These are phyloP conservation scores for Polytrichum formosum DNA, from an alignment of 225 moss, liverwort and hornwort species.

Conservation along the genomic window DNA sequence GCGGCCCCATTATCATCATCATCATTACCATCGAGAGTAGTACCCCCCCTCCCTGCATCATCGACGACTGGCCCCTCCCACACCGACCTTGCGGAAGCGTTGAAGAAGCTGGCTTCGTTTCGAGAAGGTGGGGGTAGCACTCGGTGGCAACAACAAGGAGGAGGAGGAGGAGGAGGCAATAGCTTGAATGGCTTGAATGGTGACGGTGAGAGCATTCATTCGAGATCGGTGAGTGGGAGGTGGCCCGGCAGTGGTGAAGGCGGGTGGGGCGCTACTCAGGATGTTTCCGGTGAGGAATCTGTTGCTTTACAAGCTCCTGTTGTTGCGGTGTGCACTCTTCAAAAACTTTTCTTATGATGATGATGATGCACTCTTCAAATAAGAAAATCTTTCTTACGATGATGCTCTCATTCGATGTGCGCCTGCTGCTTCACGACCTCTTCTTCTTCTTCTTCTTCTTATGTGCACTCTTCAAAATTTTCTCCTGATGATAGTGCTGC, in stretches of 20 bases:
- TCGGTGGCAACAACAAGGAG: neutral
- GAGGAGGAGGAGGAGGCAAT: neutral
- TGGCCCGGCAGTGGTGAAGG: constrained; percentile 14
- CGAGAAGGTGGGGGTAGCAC: constrained; percentile 29
- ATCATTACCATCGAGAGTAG: constrained; percentile 18
- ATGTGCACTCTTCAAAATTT: too few species aligned
- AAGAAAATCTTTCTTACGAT: too few species aligned
- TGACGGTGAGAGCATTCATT: constrained; percentile 10
- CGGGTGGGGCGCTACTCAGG: constrained; percentile 13
- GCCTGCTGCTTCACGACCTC: too few species aligned
- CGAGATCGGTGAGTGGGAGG: constrained; percentile 25
- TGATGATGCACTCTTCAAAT: too few species aligned
- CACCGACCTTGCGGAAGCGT: constrained; percentile 25
- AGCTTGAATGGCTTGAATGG: too few species aligned
- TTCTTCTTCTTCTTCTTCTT: too few species aligned
- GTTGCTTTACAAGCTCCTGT: neutral
- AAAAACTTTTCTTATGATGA: too few species aligned
- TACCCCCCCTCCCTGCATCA: constrained; percentile 1
- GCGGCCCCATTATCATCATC: constrained; percentile 6
- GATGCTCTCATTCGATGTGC: too few species aligned
- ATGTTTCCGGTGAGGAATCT: constrained; percentile 18
- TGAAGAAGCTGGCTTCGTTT: constrained; percentile 50
- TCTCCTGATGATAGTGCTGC: too few species aligned
- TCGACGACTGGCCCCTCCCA: constrained; percentile 20
- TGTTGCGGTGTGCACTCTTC: too few species aligned